Evolutionary conservation across 2,329 filamentous ascomycete species (phyloP), one percentile per base, ranked within the genome.

Genomic region (Sphaerostilbella broomeana): DNA sequence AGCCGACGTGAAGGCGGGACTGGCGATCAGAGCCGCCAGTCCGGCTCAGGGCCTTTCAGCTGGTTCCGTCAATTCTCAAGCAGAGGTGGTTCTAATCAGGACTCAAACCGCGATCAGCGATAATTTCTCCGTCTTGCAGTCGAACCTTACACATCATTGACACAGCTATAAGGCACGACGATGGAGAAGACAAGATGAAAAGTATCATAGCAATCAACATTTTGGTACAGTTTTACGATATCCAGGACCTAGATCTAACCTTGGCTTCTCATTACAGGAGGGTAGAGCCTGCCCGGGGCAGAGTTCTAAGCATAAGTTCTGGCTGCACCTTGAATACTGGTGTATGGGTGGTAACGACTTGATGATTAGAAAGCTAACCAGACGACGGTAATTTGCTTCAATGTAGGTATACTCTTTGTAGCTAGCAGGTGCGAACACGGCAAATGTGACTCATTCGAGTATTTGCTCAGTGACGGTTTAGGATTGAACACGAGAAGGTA

Each of bases 11-110:
- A 49, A 16, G 51, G 39, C 8, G 44, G 41, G 8, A 53, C 57
- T 11, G 57, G 59, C 21, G 55, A 56, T 4, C 51, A 59, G 13
- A 54, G 57, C n/a, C 52, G 54, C 19, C 47, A 49, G 20, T 54
- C 59, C n/a, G 55, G 57, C 4, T 51, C 56, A 26, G 61, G 64
- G 3, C 61, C 67, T 21, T 47, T 70, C 1, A 56, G 58, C 42
- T 72, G 69, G 69, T 48, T 72, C 15, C 62, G 68, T 32, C 61
- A 59, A 26, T 67, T 71, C 22, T 40, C 50, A 1, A 44, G 48
- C n/a, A 52, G 56, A 39, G 50, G n/a, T n/a, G n/a, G 53, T 12
- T 51, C 53, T 10, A 45, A 47, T 6, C 49, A 51, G 25, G 53
- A 56, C 18, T 48, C 55, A 11, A 50, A 52, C 19, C 53, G 58